phyloP scores from a whole-genome alignment of 495 filamentous ascomycete species.

The Paragyromitra xinjiangensis region DNA sequence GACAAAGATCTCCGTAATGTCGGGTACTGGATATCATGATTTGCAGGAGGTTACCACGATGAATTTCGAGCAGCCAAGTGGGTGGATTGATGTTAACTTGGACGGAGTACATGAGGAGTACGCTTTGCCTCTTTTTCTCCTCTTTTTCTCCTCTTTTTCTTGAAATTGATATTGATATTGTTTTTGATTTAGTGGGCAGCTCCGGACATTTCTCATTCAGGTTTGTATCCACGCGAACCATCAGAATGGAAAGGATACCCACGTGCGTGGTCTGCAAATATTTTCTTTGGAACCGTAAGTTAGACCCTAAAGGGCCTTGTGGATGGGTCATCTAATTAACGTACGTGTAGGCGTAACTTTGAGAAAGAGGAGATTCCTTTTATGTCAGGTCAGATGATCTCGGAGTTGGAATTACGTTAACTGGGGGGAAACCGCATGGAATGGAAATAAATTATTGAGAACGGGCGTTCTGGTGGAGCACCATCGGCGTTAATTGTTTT shows the following conservation, averaged over 20 bases:
- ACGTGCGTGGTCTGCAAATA: conserved; percentile 91
- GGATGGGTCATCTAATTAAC: neutral
- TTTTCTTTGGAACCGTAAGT: conserved; percentile 72
- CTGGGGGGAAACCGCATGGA: neutral
- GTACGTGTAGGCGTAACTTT: conserved; percentile 28
- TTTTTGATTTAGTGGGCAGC: conserved; percentile 58
- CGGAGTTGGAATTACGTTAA: conserved; percentile 54
- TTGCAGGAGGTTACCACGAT: conserved; percentile 82
- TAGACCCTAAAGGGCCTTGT: neutral
- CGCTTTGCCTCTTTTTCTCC: neutral
- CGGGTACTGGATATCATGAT: conserved; percentile 87
- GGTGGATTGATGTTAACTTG: conserved; percentile 88
- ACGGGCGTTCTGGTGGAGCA: conserved; percentile 27
- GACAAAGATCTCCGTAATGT: conserved; percentile 83
- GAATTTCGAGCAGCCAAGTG: conserved; percentile 78
- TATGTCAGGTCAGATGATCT: conserved; percentile 49
- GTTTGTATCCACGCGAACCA: conserved; percentile 92
- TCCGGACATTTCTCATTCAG: conserved; percentile 86
- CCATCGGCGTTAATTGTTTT: conserved; percentile 30
- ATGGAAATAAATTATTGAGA: neutral
- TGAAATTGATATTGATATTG: conserved; percentile 2
- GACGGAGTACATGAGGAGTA: conserved; percentile 65
- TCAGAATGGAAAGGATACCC: conserved; percentile 98
- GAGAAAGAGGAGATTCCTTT: conserved; percentile 54
- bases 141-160: neutral